These are phyloP conservation scores for Cercospora citrullina DNA, from an alignment of 2,329 filamentous ascomycete genomes.

Conservation along the genomic window DNA sequence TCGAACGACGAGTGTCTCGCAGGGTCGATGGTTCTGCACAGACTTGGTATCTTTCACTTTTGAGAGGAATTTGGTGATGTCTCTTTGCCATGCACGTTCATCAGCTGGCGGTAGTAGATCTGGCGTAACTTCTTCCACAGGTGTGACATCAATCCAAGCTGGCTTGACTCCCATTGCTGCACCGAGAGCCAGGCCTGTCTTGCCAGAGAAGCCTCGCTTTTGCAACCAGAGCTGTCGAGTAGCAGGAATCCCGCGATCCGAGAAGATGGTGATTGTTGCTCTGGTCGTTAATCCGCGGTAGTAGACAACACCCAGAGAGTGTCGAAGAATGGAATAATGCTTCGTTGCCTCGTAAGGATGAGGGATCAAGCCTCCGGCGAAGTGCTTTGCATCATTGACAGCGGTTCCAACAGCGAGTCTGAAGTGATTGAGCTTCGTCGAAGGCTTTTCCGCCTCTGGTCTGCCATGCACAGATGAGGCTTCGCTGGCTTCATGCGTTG, in stretches of 20 bases:
- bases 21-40: conserved; percentile 15
- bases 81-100: conserved; percentile 67
- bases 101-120: conserved; percentile 57
- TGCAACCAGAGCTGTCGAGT: conserved; percentile 67
- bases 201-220: conserved; percentile 66
- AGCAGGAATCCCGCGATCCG: conserved; percentile 56
- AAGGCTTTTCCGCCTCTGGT: not conserved
- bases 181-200: conserved; percentile 67
- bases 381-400: conserved; percentile 14
- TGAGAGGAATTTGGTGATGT: conserved; percentile 64
- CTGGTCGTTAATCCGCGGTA: conserved; percentile 60
- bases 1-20: conserved; percentile 14
- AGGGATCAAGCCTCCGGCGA: conserved; percentile 16
- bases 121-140: conserved; percentile 48
- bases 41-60: conserved; percentile 43
- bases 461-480: not conserved
- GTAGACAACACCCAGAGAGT: conserved; percentile 19
- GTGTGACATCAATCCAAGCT: conserved; percentile 69
- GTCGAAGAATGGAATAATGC: conserved; percentile 16
- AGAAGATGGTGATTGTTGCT: conserved; percentile 65
- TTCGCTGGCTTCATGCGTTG: not conserved
- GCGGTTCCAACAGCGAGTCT: conserved; percentile 6
- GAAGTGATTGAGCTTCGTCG: conserved; percentile 3
- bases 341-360: conserved; percentile 18
- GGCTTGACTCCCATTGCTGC: conserved; percentile 60